A percentile compares a stretch with the other conserved stretches of the same genome.
phyloP scores from a whole-genome alignment of 169 alveolate species.

The Plasmodium inui region DNA sequence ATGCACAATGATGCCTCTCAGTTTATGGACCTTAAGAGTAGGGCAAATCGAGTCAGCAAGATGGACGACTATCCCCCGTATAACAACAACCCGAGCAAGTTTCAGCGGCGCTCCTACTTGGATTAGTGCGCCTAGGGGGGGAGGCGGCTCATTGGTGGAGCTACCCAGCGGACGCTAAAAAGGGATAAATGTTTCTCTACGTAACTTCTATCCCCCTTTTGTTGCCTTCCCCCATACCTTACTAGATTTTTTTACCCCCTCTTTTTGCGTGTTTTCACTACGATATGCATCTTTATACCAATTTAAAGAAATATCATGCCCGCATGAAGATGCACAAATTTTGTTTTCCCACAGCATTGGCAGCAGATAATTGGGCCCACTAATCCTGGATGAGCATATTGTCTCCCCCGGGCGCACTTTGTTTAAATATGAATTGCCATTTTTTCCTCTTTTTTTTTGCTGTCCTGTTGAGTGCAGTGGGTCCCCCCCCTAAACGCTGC shows the following conservation, averaged over 20 bases:
- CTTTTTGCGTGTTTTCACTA: not conserved
- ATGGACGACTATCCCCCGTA: slow-evolving; percentile 53
- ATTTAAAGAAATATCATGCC: not conserved
- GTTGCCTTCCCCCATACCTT: not conserved
- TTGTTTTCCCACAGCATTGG: not conserved
- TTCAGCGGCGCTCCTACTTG: slow-evolving; percentile 56
- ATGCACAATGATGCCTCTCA: slow-evolving; percentile 50
- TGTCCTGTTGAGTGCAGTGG: not conserved
- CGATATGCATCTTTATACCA: not conserved
- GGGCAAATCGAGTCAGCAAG: slow-evolving; percentile 20
- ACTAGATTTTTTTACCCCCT: not conserved
- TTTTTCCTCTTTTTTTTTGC: not conserved
- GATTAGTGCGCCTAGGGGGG: not conserved
- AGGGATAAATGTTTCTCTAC: not conserved
- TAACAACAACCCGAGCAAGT: slow-evolving; percentile 42
- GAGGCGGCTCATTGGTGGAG: too few relatives aligned
- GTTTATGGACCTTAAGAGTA: slow-evolving; percentile 29
- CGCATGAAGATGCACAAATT: not conserved
- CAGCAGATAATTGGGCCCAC: not conserved
- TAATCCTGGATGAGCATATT: not conserved
- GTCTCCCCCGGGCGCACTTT: not conserved
- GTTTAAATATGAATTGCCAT: not conserved
- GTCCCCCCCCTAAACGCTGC: not conserved
- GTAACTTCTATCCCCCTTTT: not conserved
- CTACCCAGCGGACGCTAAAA: not conserved